Base-by-base conservation (phyloP, 2,329 filamentous ascomycete species). In the Cladorrhinum sp. region DNA sequence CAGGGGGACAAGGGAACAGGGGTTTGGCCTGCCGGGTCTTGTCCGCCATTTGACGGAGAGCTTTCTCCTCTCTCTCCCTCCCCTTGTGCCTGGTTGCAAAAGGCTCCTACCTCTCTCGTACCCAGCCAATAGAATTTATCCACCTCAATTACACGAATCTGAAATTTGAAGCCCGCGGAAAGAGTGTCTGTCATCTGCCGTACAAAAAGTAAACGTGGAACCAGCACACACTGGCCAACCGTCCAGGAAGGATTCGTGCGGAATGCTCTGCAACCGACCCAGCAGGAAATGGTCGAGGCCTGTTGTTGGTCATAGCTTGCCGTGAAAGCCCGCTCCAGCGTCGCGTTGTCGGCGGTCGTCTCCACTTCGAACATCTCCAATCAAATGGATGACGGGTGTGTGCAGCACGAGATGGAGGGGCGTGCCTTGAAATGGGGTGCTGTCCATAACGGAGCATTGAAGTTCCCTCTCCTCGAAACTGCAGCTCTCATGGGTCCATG, bases 401-500 rank as follows among this genome's bases (percentile, higher is more conserved):
- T 46, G 42, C 42, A 46, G 16, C 42, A 20, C 7, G 18, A 16
- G 42, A 57, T 54, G 61, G 48, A 52, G 33, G 59, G 58, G 46
- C 24, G 58, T 52, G 23, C 46, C 23, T n/a, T 23, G 48, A 54
- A 33, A 49, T n/a, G 12, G 39, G 52, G 50, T 55, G 52, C 52
- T 21, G 62, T 61, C 51, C 6, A 30, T 23, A 56, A n/a, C n/a
- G 26, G 28, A 58, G 33, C 57, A 20, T 51, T 42, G 26, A 28
- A 3, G 49, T 30, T 46, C 21, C 58, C 39, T 54, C 42, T 52
- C 28, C 42, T 49, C 52, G 59, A 58, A 49, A 46, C 59, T 62
- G 64, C 62, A 65, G 39, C 58, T 60, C 53, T 53, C 52, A 52
- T 56, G 53, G 61, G 55, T 33, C 61, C 65, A 56, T 65, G 63